Evolutionary conservation across 331 rosid genomes (phyloP), one percentile per base, ranked within the genome.

Genomic region (Quercus phellos): DNA sequence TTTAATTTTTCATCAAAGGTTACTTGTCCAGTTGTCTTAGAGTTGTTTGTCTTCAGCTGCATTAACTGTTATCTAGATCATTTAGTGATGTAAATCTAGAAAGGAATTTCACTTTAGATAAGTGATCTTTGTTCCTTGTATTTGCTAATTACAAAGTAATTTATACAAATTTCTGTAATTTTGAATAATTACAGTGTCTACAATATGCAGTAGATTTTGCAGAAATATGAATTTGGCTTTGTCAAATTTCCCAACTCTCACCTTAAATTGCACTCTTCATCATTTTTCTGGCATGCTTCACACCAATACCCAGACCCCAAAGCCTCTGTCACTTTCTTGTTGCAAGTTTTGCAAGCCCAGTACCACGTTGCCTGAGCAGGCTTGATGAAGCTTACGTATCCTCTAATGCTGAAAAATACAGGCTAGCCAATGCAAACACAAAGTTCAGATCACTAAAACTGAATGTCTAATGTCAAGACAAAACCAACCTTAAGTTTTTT

Each of bases 341-440:
- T 93, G 84, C 99, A 95, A 22, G 88, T 88, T 84, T 86, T 90
- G 79, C 99, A 95, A 59, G 98, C 98, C 1, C 93, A 90, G 73
- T 95, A 95, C 97, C 94, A 95, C 96, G 90, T 89, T 51, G 93
- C 81, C 78, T 95, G 99, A 9, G 93, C 99, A 70, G 94, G 90
- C 82, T 59, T 93, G 58, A 95, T 86, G 24, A 73, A 89, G 79
- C 92, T 90, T 51, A 95, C 80, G 42, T 83, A 82, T 11, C 85
- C 98, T 85, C 85, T 93, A 12, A 91, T 51, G 72, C 93, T 93
- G 84, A 91, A 95, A 80, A 73, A 81, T 26, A 70, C 89, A 9
- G 99, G 94, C 99, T 92, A 88, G 24, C 64, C 27, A 75, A 74
- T 63, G 72, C 30, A 43, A 72, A 16, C 74, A 68, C 70, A 58